Evolutionary conservation across 495 filamentous ascomycete species (phyloP).

Genomic region (Aspergillus olivimuriae): DNA sequence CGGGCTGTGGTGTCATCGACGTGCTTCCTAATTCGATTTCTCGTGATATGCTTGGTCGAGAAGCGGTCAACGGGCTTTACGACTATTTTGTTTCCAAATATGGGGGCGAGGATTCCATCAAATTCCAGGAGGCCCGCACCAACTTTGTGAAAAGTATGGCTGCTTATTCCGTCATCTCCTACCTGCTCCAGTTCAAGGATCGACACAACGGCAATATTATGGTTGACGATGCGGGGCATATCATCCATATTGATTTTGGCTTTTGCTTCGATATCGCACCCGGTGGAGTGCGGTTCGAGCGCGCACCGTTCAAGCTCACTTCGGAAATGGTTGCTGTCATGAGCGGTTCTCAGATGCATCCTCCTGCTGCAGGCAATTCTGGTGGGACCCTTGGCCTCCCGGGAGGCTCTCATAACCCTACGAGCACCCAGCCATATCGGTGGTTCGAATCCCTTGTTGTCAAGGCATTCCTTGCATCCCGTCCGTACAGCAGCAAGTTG

Average conservation of each 20-base stretch:
- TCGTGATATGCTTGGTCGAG: constrained; percentile 95
- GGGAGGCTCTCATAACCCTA: constrained; percentile 36
- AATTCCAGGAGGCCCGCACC: constrained; percentile 89
- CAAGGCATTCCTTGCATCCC: constrained; percentile 90
- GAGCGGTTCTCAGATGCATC: constrained; percentile 62
- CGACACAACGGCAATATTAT: constrained; percentile 99
- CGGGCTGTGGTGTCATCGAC: constrained; percentile 97
- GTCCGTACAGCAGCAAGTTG: constrained; percentile 79
- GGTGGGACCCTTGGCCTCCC: constrained; percentile 24
- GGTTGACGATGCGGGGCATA: constrained; percentile 94
- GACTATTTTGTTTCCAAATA: constrained; percentile 98
- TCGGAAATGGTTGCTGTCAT: constrained; percentile 97
- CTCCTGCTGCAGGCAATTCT: constrained; percentile 20
- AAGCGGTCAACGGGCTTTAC: constrained; percentile 95
- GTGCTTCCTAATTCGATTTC: constrained; percentile 96
- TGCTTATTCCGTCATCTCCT: constrained; percentile 98
- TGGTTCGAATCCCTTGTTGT: constrained; percentile 96
- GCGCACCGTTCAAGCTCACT: constrained; percentile 96
- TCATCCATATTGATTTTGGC: constrained; percentile 98
- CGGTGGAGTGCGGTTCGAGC: constrained; percentile 92
- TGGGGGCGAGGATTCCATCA: constrained; percentile 86
- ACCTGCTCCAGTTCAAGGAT: constrained; percentile 97
- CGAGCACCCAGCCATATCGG: constrained; percentile 77
- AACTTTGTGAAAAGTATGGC: constrained; percentile 99
- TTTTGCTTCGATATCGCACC: constrained; percentile 99